A percentile compares a stretch with the other conserved stretches of the same genome.
phyloP scores from a whole-genome alignment of 106 monocot genomes.

The Phalaenopsis equestris region DNA sequence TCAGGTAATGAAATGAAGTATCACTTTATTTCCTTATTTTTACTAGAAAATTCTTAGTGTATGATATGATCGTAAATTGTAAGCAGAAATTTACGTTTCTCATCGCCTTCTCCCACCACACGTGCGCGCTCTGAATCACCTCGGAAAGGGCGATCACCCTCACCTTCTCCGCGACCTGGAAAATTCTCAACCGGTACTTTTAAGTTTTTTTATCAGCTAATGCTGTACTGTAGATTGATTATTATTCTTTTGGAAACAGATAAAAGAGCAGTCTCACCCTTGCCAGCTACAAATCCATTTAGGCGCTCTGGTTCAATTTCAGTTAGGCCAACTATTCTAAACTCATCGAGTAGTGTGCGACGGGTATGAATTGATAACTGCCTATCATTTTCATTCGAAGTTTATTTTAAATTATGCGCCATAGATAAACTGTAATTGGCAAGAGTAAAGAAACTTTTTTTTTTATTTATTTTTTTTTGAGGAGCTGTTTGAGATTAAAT shows the following conservation, averaged over 20 bases:
- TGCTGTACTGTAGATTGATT: slow-evolving; percentile 1
- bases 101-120: slow-evolving; percentile 25
- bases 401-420: background rate
- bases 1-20: slow-evolving; percentile 24
- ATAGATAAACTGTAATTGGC: background rate
- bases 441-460: background rate
- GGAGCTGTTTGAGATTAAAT: background rate
- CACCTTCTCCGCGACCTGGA: slow-evolving; percentile 35
- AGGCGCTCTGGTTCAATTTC: slow-evolving; percentile 56
- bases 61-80: slow-evolving; percentile 1
- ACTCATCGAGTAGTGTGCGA: slow-evolving; percentile 30
- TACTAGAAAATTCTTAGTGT: background rate
- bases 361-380: slow-evolving; percentile 32
- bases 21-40: background rate
- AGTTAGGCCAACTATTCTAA: slow-evolving; percentile 27
- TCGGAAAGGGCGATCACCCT: slow-evolving; percentile 26
- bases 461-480: background rate
- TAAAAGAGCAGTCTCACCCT: slow-evolving; percentile 38
- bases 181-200: slow-evolving; percentile 24
- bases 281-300: slow-evolving; percentile 33
- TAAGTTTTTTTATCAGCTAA: background rate
- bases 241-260: slow-evolving; percentile 24
- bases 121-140: slow-evolving; percentile 56
- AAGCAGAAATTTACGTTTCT: slow-evolving; percentile 40
- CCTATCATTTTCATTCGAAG: background rate